Conservation (phyloP, 208 protist genomes). For the Tetramitus jugosus region DNA sequence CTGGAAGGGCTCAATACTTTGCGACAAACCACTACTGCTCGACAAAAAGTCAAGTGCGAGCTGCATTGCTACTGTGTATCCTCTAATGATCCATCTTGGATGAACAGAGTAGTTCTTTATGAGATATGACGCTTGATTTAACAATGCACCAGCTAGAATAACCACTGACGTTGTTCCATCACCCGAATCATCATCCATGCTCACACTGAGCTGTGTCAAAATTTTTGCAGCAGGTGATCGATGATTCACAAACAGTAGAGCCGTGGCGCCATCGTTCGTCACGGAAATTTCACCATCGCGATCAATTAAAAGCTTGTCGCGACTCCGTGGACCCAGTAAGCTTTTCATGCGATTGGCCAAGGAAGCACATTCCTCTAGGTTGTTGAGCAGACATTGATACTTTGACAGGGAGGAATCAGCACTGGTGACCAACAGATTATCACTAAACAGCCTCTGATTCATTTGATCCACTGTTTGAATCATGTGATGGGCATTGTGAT, state of each 20-base stretch:
- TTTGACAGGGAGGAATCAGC: no score
- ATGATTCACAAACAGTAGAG: conserved; percentile 99
- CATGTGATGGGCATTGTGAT: no score
- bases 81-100: no score
- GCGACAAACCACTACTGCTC: neutral
- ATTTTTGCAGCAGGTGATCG: conserved; percentile 97
- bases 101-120: neutral
- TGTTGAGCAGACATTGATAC: no score
- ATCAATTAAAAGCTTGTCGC: conserved; percentile 98
- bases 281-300: conserved; percentile 79
- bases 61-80: neutral
- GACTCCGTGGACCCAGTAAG: conserved; percentile 93
- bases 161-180: conserved; percentile 99
- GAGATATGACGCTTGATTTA: no score
- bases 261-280: conserved; percentile 99
- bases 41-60: neutral
- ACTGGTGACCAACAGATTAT: no score
- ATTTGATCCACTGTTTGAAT: no score
- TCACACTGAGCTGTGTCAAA: conserved; percentile 98
- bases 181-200: conserved; percentile 95
- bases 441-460: no score
- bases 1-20: neutral
- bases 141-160: conserved; percentile 93
- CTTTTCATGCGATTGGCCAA: conserved; percentile 82
- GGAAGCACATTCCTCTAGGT: conserved; percentile 98